Base-by-base conservation (phyloP, 208 protist species). In the Jaenimonas drosophilae region DNA sequence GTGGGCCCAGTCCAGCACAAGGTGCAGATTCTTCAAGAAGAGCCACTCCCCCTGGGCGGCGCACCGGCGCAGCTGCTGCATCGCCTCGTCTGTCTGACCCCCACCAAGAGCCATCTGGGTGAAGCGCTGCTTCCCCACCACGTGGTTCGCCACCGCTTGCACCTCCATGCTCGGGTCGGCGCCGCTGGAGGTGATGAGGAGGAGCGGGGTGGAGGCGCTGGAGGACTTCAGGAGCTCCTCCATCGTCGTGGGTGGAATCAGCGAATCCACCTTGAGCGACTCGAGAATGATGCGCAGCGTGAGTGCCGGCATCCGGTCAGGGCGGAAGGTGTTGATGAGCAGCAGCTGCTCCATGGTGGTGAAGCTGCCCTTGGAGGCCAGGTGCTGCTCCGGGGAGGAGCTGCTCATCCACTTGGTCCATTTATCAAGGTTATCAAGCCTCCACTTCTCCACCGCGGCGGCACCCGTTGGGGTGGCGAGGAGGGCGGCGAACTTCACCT, bases 1-100 rank as follows among this genome's bases (percentile, higher is more conserved):
- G 0, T 79, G 63, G 11, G 96, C 75, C 95, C 96, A 98, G 49
- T 70, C 65, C 7, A 94, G 64, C n/a, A 97, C 94, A 0, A 98
- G 66, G 67, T 98, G 96, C 11, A 97, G 54, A 59, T 98, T 98
- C 75, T 98, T 98, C 9, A 98, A 64, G 49, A 93, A 91, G 9
- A 97, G 52, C 93, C 91, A 98, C 42, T 85, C 65, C 24, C 95
- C 94, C 26, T 86, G 67, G 37, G 52, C 67, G 21, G 89, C 81
- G 47, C 80, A 86, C 24, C 79, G 68, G n/a, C 73, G 71, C 49
- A 97, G 28, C 47, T 91, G 75, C 58, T 71, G 43, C 66, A 97
- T 68, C 5, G 93, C 94, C 41, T 84, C 70, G 26, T 91, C 82
- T 1, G 75, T 94, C 68, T 97, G 88, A 1, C 92, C 91, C n/a